phyloP scores from a whole-genome alignment of 768 basidiomycete species.

The Tylopilus sp. region DNA sequence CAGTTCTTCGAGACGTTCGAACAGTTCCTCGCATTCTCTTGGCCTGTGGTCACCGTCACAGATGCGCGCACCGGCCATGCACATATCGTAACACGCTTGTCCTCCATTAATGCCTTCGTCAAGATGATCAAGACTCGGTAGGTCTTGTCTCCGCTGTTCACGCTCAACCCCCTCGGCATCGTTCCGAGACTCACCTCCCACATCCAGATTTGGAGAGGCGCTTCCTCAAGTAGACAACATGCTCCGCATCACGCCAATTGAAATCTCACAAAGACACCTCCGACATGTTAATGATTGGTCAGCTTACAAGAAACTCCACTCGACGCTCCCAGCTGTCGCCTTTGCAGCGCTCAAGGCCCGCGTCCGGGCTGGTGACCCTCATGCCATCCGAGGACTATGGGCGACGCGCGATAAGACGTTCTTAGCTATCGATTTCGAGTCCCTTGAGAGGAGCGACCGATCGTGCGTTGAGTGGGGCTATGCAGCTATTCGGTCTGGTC shows the following conservation, averaged over 20 bases:
- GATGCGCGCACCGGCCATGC: conserved; percentile 67
- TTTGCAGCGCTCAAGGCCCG: conserved; percentile 64
- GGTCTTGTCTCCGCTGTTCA: neutral
- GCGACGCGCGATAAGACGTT: conserved; percentile 67
- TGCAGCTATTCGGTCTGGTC: conserved; percentile 70
- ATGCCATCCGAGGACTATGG: conserved; percentile 66
- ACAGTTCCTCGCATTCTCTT: conserved; percentile 75
- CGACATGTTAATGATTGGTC: conserved; percentile 67
- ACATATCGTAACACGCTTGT: conserved; percentile 76
- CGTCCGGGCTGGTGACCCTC: conserved; percentile 63
- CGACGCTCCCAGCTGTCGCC: conserved; percentile 66
- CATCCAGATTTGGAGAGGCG: conserved; percentile 63
- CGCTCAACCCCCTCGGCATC: neutral
- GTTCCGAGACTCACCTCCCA: neutral
- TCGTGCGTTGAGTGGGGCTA: conserved; percentile 80
- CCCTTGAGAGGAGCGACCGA: conserved; percentile 67
- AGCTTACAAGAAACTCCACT: conserved; percentile 65
- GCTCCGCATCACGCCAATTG: conserved; percentile 64
- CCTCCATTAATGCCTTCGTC: conserved; percentile 68
- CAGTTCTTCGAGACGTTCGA: conserved; percentile 76
- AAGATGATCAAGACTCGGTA: conserved; percentile 86
- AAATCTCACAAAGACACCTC: conserved; percentile 62
- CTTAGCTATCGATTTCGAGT: conserved; percentile 71
- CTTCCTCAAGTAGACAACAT: conserved; percentile 72
- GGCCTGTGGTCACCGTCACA: conserved; percentile 79